A percentile compares a stretch with the other conserved stretches of the same genome.
phyloP scores from a whole-genome alignment of 352 stramenopile species.

The Phytophthora idaei region DNA sequence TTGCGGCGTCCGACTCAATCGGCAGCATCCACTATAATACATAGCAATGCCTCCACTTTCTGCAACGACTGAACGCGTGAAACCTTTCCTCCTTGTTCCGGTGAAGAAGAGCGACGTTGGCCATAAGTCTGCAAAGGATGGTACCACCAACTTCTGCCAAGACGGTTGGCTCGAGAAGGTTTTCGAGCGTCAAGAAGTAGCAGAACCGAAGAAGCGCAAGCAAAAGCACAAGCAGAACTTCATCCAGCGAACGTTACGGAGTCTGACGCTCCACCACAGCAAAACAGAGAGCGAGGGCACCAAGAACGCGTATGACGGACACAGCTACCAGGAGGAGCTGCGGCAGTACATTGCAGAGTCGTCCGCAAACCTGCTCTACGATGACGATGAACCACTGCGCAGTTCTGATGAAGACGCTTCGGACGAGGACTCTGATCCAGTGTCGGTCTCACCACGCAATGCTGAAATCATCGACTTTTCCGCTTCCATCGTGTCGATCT shows the following conservation, averaged over 20 bases:
- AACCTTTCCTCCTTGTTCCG: conserved; percentile 14
- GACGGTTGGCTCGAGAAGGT: conserved; percentile 30
- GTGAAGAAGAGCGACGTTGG: conserved; percentile 11
- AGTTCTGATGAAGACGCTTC: conserved; percentile 24
- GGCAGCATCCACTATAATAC: background rate
- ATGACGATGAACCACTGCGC: conserved; percentile 10
- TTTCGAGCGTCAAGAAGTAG: conserved; percentile 14
- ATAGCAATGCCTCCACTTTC: conserved; percentile 14
- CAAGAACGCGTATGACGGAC: conserved; percentile 7
- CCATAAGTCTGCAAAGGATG: background rate
- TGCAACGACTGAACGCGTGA: conserved; percentile 12
- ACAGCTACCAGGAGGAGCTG: conserved; percentile 36
- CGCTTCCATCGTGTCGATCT: conserved; percentile 25
- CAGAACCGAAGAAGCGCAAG: background rate
- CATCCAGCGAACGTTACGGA: conserved; percentile 24
- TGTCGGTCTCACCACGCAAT: conserved; percentile 16
- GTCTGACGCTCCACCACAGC: conserved; percentile 18
- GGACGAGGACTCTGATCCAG: conserved; percentile 9
- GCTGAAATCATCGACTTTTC: conserved; percentile 29
- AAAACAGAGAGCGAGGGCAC: background rate
- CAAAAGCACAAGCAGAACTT: conserved; percentile 27
- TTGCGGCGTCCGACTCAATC: conserved; percentile 5
- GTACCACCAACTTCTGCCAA: background rate
- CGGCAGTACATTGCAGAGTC: conserved; percentile 31
- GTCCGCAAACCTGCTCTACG: conserved; percentile 16